Base-by-base conservation (phyloP, 495 filamentous ascomycete genomes). In the Clohesyomyces aquaticus region DNA sequence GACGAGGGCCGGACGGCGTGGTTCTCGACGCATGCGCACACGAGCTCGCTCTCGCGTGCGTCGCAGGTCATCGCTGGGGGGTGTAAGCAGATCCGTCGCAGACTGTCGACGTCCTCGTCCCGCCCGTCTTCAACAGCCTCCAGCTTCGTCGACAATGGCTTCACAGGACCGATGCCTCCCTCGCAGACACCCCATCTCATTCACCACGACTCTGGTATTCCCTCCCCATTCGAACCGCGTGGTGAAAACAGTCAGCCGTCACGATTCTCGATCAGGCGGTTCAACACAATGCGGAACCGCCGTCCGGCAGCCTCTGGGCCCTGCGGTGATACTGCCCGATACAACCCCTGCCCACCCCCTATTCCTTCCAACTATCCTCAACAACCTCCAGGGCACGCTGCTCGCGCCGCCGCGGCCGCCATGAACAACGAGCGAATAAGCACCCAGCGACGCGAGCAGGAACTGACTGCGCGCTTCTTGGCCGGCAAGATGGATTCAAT, bases 241-340 rank as follows among this genome's bases (percentile, higher is more conserved):
- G n/a, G n/a, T n/a, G n/a, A n/a, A n/a, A n/a, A n/a, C n/a, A n/a
- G n/a, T n/a, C n/a, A n/a, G n/a, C n/a, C n/a, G 16, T 50, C 56
- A 41, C 48, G 27, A 23, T 60, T 60, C 26, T 56, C 49, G 3
- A 16, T 61, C 8, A 43, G 41, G 38, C 59, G 67, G 1, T 48
- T 66, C 12, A 48, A 57, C 45, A 70, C 57, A 48, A 55, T 63
- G 11, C 52, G 66, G 1, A 21, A 59, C n/a, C 67, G 67, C 26
- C 18, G 67, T 18, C 58, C 57, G 6, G 67, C 67, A 14, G 54
- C 67, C 41, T 70, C 67, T 0, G 67, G 67, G 3, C 67, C 67
- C 0, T 58, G 63, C 8, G 67, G 67, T 25, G 67, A 70, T 0
- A 29, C 27, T 28, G 67, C 67, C 8, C 51, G 58, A 19, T 66